These are phyloP conservation scores for Anisodus tanguticus DNA, from an alignment of 257 asterid species.

Conservation along the genomic window DNA sequence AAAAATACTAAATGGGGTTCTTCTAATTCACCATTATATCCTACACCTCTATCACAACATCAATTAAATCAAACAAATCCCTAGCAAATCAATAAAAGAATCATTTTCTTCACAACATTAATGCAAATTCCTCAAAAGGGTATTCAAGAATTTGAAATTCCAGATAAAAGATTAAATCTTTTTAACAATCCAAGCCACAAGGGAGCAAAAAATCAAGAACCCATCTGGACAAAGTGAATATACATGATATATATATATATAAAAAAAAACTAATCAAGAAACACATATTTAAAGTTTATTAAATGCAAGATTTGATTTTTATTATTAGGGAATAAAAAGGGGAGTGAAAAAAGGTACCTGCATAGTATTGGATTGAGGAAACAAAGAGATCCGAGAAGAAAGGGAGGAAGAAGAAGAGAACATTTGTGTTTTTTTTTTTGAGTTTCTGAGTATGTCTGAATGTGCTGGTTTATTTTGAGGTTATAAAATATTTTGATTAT, in stretches of 20 bases:
- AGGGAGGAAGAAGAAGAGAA: constrained; percentile 29
- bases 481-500: background rate
- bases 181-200: constrained; percentile 13
- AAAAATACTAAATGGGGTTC: background rate
- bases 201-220: background rate
- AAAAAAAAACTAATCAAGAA: background rate
- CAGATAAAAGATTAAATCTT: background rate
- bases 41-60: background rate
- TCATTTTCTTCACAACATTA: background rate
- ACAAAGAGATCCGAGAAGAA: constrained; percentile 34
- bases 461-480: constrained; percentile 23
- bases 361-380: constrained; percentile 3
- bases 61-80: background rate
- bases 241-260: background rate
- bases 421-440: constrained; percentile 2
- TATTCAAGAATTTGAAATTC: constrained; percentile 11
- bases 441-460: constrained; percentile 18
- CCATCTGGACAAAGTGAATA: background rate
- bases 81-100: background rate
- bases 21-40: background rate
- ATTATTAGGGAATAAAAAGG: background rate
- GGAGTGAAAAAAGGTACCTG: constrained; percentile 23
- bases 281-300: background rate
- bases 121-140: constrained; percentile 13
- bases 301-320: background rate